Conservation (phyloP, 2,329 filamentous ascomycete genomes). For the Colletotrichum eremochloae region DNA sequence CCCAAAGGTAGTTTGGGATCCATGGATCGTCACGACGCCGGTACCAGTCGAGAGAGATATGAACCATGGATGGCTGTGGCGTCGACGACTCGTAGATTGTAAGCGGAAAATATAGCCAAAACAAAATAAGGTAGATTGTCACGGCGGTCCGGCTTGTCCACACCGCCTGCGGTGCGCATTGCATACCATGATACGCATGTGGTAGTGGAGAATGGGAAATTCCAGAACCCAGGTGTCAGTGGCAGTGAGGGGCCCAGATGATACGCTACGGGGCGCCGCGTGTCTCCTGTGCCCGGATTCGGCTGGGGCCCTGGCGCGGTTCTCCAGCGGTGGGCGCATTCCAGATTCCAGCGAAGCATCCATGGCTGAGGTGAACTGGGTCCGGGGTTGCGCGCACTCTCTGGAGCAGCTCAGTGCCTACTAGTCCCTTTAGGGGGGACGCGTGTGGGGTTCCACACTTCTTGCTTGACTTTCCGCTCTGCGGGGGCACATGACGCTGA, state of each 20-base stretch:
- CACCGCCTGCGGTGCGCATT: not conserved
- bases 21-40: not conserved
- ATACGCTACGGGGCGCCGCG: not conserved
- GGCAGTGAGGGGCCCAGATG: not conserved
- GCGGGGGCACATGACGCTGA: slow-evolving; percentile 38
- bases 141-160: not conserved
- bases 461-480: slow-evolving; percentile 4
- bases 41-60: not conserved
- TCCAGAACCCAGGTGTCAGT: slow-evolving; percentile 13
- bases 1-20: not conserved
- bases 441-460: not conserved
- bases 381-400: not conserved
- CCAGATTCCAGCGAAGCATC: not conserved
- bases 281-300: slow-evolving; percentile 4
- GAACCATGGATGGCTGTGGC: not conserved
- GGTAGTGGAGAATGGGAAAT: not conserved
- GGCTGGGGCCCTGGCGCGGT: not conserved
- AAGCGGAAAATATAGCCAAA: not conserved
- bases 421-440: too few species aligned
- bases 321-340: not conserved
- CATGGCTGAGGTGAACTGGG: not conserved
- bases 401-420: not conserved
- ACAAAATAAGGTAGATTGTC: not conserved
- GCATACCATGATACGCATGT: too few species aligned
- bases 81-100: not conserved